Evolutionary conservation across 345 rosid genomes (phyloP).

Genomic region (Boechera stricta): DNA sequence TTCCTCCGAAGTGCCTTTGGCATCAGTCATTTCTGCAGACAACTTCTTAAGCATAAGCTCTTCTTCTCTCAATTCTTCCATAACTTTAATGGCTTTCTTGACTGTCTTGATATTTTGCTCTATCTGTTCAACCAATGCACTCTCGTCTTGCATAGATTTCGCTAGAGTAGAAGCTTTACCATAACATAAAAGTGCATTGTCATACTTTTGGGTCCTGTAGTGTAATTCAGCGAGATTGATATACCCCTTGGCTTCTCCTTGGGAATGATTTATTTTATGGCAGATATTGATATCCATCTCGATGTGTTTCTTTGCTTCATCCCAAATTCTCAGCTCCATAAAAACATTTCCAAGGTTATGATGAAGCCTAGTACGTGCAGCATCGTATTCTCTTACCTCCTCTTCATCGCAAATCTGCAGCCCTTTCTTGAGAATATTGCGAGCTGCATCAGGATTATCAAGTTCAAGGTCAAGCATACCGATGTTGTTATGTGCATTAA

Average conservation of each 20-base stretch:
- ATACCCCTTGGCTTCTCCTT: constrained; percentile 97
- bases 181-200: constrained; percentile 75
- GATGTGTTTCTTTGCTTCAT: constrained; percentile 69
- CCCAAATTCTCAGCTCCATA: constrained; percentile 76
- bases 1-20: constrained; percentile 66
- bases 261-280: constrained; percentile 65
- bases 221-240: constrained; percentile 93
- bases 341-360: constrained; percentile 87
- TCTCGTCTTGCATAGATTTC: constrained; percentile 93
- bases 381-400: constrained; percentile 76
- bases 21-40: constrained; percentile 56
- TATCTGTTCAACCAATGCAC: constrained; percentile 67
- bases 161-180: constrained; percentile 77
- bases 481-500: constrained; percentile 88
- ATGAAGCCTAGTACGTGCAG: constrained; percentile 84
- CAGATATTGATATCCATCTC: constrained; percentile 85
- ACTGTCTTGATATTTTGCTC: constrained; percentile 66
- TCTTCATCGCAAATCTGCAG: constrained; percentile 86
- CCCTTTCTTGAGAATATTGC: constrained; percentile 61
- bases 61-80: constrained; percentile 75
- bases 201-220: constrained; percentile 74
- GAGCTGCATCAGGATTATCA: constrained; percentile 79
- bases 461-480: constrained; percentile 93
- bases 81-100: constrained; percentile 65
- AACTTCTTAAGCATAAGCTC: constrained; percentile 87